Evolutionary conservation across 2,329 filamentous ascomycete genomes (phyloP), one percentile per base, ranked within the genome.

Genomic region (Teratosphaeria nubilosa): DNA sequence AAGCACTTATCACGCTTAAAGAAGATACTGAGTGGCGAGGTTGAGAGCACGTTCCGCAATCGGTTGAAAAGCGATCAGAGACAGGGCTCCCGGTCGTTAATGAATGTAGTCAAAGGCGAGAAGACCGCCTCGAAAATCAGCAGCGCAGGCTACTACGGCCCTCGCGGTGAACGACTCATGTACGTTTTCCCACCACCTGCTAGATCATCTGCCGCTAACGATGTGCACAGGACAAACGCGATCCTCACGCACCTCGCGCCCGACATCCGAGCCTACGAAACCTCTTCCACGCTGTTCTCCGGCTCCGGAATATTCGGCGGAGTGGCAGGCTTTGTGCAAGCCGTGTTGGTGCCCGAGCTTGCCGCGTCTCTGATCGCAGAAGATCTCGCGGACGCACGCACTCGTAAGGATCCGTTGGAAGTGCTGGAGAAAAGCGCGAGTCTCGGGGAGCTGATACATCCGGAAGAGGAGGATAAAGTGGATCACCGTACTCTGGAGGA

Each of bases 321-420:
- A 22, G 65, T 73, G 2, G 68, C 68, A 14, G 71, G 70, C 0
- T 73, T 69, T 55, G 66, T 73, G 10, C 70, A 73, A 51, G 63
- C 66, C 11, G 70, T 74, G 1, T 60, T 74, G 2, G 70, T 73
- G 32, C 72, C 72, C 1, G 72, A 74, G 59, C 58, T 74, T n/a
- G 70, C 70, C 5, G 58, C 69, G 37, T 56, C 60, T 16, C 63
- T 74, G 3, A 66, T 74, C 22, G 68, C 63, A 60, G 69, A 73
- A 45, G 72, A 74, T 55, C 63, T 71, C 63, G 59, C 54, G 10
- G 45, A 59, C 56, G 64, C 60, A 25, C 69, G 69, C 2, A 57
- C 32, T 6, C 14, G 14, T 6, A 34, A 22, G 13, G 53, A 45
- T 22, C 22, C 53, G n/a, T 7, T 55, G 25, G 24, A 48, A 14